Base-by-base conservation (phyloP, 1,139 yeast genomes). In the Hyphopichia burtonii region DNA sequence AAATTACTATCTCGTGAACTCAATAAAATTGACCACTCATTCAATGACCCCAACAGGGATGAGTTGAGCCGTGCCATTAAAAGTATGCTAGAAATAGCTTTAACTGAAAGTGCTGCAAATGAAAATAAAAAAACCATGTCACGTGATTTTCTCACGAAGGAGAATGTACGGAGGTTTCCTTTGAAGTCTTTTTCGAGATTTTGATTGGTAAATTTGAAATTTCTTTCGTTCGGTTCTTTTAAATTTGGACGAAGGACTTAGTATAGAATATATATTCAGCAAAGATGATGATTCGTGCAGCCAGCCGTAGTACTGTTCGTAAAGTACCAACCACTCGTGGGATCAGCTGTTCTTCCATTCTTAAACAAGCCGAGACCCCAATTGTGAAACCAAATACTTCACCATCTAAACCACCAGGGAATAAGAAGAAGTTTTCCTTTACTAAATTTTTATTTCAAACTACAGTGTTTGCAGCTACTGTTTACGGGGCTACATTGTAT, bases 401-500 rank as follows among this genome's bases (percentile, higher is more conserved):
- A 10, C 43, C 45, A 16, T 25, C 42, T 14, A 22, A 41, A 20
- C 35, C 36, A 15, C 44, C 49, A 25, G 38, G 39, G 7, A 18
- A 42, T 36, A 5, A 35, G 33, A 68, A 68, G 58, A 53, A 53
- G 43, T 66, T 63, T 44, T 65, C 75, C 4, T 53, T 71, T 35
- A 49, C 61, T 33, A 59, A 63, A 8, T 61, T 69, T 39, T 51
- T 73, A 34, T 55, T 71, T 50, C 63, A 61, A 40, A 54, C 71
- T 16, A 51, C 66, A 12, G 45, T 68, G 8, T 44, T 61, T 20
- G 63, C 66, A 2, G 52, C 66, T 6, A 56, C 61, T 15, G 59
- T 56, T 7, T 73, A 73, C 45, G 76, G 75, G 4, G 69, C 70
- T 10, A 62, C 73, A 9, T 58, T 73, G 46, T 73, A 54, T 47